Evolutionary conservation across 2,329 filamentous ascomycete genomes (phyloP), one percentile per base, ranked within the genome.

Genomic region (Fusarium miscanthi): DNA sequence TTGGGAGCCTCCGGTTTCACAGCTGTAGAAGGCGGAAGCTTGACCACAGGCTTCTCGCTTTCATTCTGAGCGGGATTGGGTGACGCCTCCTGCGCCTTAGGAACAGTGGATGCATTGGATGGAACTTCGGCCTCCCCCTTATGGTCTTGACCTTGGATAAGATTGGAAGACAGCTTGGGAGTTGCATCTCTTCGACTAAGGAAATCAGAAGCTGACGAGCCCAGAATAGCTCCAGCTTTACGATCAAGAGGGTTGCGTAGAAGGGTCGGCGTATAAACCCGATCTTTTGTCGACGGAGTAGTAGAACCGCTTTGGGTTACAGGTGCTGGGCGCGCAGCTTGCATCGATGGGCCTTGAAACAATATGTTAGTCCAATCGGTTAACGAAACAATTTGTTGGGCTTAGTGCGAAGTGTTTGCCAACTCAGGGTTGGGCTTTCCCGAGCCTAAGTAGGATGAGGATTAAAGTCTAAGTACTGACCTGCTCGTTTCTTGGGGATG

Each of bases 201-300:
- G 48, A 80, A 80, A 23, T 77, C 75, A 19, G 71, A 23, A 13
- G 66, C 60, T 8, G 61, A 52, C 17, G 12, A 67, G 8, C 78
- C 78, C 38, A 80, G 61, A 21, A 77, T 59, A 10, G 63, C 17
- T 4, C 74, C 76, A 37, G 68, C 42, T 5, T 33, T 33, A 17
- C 54, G 66, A 37, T 66, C 38, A n/a, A 59, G 31, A 54, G 66
- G 49, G 38, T 68, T 49, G 30, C 63, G 33, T 19, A 54, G 37
- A 33, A 76, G 51, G 6, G 65, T 72, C 19, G 46, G 13, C 10
- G 51, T 59, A 33, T 78, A 78, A 12, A 56, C 58, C 16, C 76
- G 62, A 38, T 63, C 57, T 25, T 71, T 79, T 4, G 77, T 76
- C 4, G 65, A 64, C 4, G 72, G 70, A 27, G 66, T 31, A 25